phyloP scores from a whole-genome alignment of 352 stramenopile species.

The Globisporangium ultimum region DNA sequence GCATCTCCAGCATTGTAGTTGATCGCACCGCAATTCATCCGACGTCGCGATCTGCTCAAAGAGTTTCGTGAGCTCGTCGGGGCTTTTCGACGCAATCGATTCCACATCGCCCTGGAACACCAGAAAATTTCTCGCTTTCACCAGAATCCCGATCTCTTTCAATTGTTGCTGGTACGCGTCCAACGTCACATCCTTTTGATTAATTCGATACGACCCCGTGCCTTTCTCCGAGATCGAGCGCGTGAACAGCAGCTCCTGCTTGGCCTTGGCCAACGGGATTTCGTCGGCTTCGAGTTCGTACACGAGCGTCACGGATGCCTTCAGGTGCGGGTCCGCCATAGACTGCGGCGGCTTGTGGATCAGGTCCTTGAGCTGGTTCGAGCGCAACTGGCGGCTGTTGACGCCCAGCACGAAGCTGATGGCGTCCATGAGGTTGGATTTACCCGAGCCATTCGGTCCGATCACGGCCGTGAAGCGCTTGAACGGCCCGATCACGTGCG shows the following conservation, averaged over 20 bases:
- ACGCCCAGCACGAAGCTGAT: conserved; percentile 98
- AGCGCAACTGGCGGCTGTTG: conserved; percentile 94
- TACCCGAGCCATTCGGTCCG: conserved; percentile 96
- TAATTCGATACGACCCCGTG: conserved; percentile 76
- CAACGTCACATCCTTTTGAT: conserved; percentile 77
- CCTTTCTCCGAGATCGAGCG: conserved; percentile 92
- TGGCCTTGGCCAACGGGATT: conserved; percentile 34
- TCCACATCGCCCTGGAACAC: conserved; percentile 99
- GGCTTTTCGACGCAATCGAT: conserved; percentile 94
- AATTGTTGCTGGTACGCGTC: conserved; percentile 94
- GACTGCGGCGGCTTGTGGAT: conserved; percentile 86
- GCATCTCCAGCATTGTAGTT: not conserved
- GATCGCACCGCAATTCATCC: conserved; percentile 64
- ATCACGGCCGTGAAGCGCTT: conserved; percentile 97
- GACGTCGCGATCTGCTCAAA: conserved; percentile 97
- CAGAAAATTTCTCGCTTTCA: conserved; percentile 99
- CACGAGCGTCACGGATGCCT: conserved; percentile 92
- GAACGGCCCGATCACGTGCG: conserved; percentile 95
- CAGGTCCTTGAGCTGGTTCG: conserved; percentile 95
- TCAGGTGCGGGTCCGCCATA: conserved; percentile 30
- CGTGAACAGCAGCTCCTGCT: conserved; percentile 89
- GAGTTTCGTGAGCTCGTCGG: conserved; percentile 94
- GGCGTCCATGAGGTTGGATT: conserved; percentile 94
- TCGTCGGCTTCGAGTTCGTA: conserved; percentile 86
- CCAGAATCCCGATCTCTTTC: conserved; percentile 95